Conservation (phyloP, 1,139 yeast genomes). For the Saccharomyces hybrid region DNA sequence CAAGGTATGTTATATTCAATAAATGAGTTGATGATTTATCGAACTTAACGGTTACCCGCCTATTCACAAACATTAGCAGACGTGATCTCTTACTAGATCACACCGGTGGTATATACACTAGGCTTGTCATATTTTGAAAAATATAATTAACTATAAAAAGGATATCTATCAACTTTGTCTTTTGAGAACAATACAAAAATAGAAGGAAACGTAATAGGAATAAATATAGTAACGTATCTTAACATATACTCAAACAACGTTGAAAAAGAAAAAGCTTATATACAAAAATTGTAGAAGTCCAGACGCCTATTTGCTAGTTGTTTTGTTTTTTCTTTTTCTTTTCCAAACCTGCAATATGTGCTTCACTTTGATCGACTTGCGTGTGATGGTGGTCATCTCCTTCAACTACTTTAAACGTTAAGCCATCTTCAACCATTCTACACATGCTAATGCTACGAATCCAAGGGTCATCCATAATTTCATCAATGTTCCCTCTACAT, state of each 20-base stretch:
- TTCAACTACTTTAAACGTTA: constrained; percentile 28
- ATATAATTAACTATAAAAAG: neutral
- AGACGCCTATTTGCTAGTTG: constrained; percentile 4
- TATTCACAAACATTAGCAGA: too few species aligned
- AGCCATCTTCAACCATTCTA: constrained; percentile 44
- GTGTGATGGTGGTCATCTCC: constrained; percentile 71
- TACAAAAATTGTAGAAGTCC: neutral
- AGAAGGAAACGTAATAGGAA: neutral
- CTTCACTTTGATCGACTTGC: constrained; percentile 84
- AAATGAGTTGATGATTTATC: too few species aligned
- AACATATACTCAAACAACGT: neutral
- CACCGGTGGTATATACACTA: too few species aligned
- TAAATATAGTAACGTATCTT: neutral
- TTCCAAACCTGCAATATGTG: constrained; percentile 90
- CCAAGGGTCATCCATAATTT: constrained; percentile 77
- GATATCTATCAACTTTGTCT: neutral
- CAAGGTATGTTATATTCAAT: too few species aligned
- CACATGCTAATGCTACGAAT: constrained; percentile 58
- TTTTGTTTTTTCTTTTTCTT: constrained; percentile 52
- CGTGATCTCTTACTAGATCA: too few species aligned
- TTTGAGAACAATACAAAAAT: neutral
- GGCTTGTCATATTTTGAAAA: too few species aligned
- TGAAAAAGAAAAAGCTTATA: neutral
- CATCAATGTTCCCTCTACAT: constrained; percentile 73
- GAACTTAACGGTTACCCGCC: too few species aligned